Evolutionary conservation across 495 filamentous ascomycete species (phyloP).

Genomic region (Trypethelium eluteriae): DNA sequence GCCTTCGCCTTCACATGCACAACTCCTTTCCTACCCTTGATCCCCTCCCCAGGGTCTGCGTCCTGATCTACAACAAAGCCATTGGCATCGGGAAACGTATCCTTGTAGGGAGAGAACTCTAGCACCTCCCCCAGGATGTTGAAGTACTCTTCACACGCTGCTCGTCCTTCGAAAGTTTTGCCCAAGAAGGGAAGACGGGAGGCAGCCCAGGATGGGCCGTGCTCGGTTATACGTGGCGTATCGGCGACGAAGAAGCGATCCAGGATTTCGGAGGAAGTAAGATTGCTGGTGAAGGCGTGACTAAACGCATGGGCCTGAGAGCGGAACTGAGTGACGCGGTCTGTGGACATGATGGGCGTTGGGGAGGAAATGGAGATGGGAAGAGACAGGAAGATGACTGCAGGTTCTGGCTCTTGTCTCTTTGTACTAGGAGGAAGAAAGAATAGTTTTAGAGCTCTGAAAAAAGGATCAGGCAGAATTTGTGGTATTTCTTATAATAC

Average conservation of each 20-base stretch:
- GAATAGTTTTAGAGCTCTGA: no score
- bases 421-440: no score
- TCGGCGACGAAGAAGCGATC: slow-evolving; percentile 24
- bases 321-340: slow-evolving; percentile 6
- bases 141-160: slow-evolving; percentile 35
- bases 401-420: no score
- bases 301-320: slow-evolving; percentile 26
- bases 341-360: not conserved
- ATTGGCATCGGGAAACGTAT: slow-evolving; percentile 30
- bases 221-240: slow-evolving; percentile 34
- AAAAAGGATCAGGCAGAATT: no score
- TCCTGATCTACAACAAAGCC: slow-evolving; percentile 32
- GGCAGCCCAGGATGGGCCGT: slow-evolving; percentile 35
- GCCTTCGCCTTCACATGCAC: slow-evolving; percentile 33
- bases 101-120: slow-evolving; percentile 27
- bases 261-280: slow-evolving; percentile 26
- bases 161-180: slow-evolving; percentile 30
- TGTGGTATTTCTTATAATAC: not conserved
- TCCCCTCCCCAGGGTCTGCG: slow-evolving; percentile 9
- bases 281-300: slow-evolving; percentile 25
- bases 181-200: slow-evolving; percentile 34
- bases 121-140: slow-evolving; percentile 28
- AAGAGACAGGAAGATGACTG: no score
- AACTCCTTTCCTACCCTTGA: slow-evolving; percentile 20
- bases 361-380: no score